A percentile compares a stretch with the other conserved stretches of the same genome.
phyloP scores from a whole-genome alignment of 306 rosid species.

The Ormosia emarginata region DNA sequence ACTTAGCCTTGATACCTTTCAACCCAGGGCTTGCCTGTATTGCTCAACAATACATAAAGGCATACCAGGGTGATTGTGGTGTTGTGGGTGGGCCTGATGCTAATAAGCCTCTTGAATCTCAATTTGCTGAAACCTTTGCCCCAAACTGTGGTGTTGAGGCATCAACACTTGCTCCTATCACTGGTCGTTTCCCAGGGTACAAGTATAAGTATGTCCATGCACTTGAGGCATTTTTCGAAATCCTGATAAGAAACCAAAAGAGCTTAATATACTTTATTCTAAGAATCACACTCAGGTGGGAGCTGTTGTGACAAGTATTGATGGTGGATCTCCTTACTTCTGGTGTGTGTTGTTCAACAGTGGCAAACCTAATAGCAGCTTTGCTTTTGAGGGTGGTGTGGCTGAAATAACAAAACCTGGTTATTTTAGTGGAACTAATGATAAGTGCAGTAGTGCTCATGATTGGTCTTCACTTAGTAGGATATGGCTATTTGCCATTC shows the following conservation, averaged over 20 bases:
- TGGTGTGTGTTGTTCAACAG: conserved; percentile 92
- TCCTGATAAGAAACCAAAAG: conserved; percentile 63
- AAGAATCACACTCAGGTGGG: conserved; percentile 88
- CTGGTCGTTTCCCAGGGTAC: conserved; percentile 89
- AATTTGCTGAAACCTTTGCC: conserved; percentile 71
- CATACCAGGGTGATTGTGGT: conserved; percentile 66
- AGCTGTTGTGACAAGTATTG: conserved; percentile 82
- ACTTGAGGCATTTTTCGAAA: conserved; percentile 62
- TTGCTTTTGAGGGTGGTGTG: conserved; percentile 63
- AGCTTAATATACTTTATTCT: conserved; percentile 61
- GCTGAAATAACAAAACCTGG: conserved; percentile 68
- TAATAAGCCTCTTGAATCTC: conserved; percentile 80
- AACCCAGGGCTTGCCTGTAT: conserved; percentile 83
- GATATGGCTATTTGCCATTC: conserved; percentile 41
- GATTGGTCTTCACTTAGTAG: conserved; percentile 37
- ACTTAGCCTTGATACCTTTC: too few relatives aligned
- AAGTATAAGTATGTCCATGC: conserved; percentile 66
- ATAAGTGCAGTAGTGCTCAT: conserved; percentile 57
- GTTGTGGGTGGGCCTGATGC: conserved; percentile 82
- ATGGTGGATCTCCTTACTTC: conserved; percentile 84
- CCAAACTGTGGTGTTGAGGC: conserved; percentile 60
- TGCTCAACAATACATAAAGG: conserved; percentile 88
- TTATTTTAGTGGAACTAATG: conserved; percentile 93
- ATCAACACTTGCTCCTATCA: conserved; percentile 61
- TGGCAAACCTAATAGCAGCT: conserved; percentile 64